A percentile compares a stretch with the other conserved stretches of the same genome.
Evolutionary conservation across 208 protist species (phyloP).

Genomic region (Zelonia costaricensis): DNA sequence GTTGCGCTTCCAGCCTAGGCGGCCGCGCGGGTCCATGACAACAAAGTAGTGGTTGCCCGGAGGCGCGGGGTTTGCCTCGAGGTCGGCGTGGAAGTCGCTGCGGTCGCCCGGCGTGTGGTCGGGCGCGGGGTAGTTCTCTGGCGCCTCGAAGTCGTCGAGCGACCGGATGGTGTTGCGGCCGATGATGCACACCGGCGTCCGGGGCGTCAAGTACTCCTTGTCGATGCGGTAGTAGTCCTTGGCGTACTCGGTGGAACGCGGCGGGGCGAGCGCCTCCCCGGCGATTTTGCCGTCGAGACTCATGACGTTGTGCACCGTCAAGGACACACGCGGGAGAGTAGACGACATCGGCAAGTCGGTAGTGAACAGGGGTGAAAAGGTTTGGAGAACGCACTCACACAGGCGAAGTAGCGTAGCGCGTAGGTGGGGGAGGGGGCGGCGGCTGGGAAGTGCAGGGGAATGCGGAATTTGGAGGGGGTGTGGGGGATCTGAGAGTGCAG

Average conservation of each 20-base stretch:
- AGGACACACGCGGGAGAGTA: conserved; percentile 1
- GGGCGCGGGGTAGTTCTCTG: conserved; percentile 2
- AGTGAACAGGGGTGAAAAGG: neutral
- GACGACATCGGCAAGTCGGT: neutral
- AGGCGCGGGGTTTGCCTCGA: conserved; percentile 3
- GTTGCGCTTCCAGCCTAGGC: conserved; percentile 16
- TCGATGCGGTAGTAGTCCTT: conserved; percentile 20
- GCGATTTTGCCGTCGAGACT: conserved; percentile 22
- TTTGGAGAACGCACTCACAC: too few species aligned
- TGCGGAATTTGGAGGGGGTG: too few species aligned
- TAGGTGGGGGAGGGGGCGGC: too few species aligned
- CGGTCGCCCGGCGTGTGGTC: conserved; percentile 6
- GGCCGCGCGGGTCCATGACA: conserved; percentile 25
- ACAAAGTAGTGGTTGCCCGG: conserved; percentile 21
- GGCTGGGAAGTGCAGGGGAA: too few species aligned
- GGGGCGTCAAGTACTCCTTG: conserved; percentile 7
- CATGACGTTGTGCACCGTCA: conserved; percentile 20
- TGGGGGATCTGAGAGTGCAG: too few species aligned
- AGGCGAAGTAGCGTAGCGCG: too few species aligned
- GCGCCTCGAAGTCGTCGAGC: neutral
- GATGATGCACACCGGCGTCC: conserved; percentile 16
- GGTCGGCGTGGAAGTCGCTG: conserved; percentile 21
- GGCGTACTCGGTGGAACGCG: neutral
- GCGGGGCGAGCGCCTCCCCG: conserved; percentile 1
- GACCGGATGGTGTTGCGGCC: conserved; percentile 19